Conservation (phyloP, 768 basidiomycete species). For the Udeniomyces megalosporus region DNA sequence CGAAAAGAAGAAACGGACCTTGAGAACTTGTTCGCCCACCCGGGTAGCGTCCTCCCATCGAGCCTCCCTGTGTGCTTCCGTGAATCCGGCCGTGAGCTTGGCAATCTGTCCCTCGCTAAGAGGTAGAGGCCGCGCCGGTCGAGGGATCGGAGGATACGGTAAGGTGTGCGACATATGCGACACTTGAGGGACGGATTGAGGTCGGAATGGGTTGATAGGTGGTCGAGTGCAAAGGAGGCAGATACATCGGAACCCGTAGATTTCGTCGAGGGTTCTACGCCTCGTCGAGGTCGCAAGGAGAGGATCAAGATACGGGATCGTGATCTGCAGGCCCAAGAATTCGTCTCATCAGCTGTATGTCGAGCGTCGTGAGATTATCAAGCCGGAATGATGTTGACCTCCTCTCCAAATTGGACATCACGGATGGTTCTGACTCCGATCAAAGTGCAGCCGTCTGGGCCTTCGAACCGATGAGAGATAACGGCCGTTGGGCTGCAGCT, state of each 20-base stretch:
- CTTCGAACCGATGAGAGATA: not conserved
- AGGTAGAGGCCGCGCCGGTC: not conserved
- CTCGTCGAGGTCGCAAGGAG: not conserved
- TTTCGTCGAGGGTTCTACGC: not conserved
- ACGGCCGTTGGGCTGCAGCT: not conserved
- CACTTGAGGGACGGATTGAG: not conserved
- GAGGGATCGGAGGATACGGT: not conserved
- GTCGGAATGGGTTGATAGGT: not conserved
- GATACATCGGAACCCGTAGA: constrained; percentile 4
- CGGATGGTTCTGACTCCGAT: constrained; percentile 2
- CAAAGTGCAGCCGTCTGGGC: not conserved
- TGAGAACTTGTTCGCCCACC: not conserved
- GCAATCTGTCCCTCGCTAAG: not conserved
- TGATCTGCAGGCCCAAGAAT: not conserved
- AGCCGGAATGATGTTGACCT: not conserved
- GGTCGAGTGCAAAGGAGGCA: constrained; percentile 1
- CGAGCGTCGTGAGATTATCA: not conserved
- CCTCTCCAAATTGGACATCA: not conserved
- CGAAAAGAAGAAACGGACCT: too few species aligned
- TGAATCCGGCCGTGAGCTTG: not conserved
- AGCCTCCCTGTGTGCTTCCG: not conserved
- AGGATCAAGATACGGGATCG: constrained; percentile 14
- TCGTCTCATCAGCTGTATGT: not conserved
- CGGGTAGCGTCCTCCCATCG: not conserved
- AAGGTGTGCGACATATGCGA: not conserved